Evolutionary conservation across 2,329 filamentous ascomycete genomes (phyloP).

Genomic region (Penicillium frequentans): DNA sequence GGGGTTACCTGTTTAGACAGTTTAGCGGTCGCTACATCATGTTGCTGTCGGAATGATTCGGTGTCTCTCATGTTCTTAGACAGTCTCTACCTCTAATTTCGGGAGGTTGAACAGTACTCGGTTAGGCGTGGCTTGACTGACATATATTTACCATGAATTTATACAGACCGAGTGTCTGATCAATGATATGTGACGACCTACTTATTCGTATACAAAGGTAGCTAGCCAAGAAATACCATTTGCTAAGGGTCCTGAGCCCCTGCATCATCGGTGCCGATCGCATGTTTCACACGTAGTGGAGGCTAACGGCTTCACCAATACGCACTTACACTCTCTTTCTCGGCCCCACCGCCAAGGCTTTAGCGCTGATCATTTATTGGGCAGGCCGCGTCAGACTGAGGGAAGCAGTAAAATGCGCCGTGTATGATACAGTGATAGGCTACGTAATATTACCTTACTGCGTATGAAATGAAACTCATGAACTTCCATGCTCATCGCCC

Average conservation of each 20-base stretch:
- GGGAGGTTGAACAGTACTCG: background rate
- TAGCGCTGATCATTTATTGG: too few species aligned
- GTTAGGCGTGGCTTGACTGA: background rate
- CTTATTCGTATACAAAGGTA: too few species aligned
- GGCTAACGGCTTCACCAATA: too few species aligned
- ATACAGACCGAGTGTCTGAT: background rate
- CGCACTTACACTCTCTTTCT: too few species aligned
- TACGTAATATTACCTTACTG: too few species aligned
- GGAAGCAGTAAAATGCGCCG: too few species aligned
- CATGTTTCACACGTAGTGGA: background rate
- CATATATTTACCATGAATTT: background rate
- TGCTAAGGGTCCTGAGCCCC: background rate
- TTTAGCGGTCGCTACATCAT: conserved; percentile 17
- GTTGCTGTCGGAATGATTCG: background rate
- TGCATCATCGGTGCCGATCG: background rate
- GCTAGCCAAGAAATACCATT: background rate
- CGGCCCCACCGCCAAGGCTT: too few species aligned
- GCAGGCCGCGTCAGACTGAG: too few species aligned
- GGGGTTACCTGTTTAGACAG: background rate
- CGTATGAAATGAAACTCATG: too few species aligned
- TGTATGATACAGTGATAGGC: too few species aligned
- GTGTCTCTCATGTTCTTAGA: background rate
- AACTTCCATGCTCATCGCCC: too few species aligned
- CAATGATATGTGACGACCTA: background rate
- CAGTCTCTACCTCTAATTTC: conserved; percentile 3